Evolutionary conservation across 176 grass and related monocot species (phyloP).

Genomic region (Bolboschoenus planiculmis): DNA sequence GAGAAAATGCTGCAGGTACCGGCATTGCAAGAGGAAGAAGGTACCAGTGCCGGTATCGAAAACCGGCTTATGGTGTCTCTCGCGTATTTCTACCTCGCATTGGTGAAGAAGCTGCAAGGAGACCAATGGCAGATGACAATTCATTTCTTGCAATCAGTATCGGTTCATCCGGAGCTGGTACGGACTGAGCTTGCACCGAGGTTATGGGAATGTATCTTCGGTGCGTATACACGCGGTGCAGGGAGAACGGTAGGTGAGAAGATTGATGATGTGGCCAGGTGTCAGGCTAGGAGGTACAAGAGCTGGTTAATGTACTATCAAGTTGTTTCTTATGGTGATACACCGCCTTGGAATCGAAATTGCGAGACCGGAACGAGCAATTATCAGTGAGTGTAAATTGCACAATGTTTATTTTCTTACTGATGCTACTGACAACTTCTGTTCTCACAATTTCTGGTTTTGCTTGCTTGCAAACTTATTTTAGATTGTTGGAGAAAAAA

Average conservation of each 20-base stretch:
- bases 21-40: conserved; percentile 66
- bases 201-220: conserved; percentile 67
- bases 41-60: conserved; percentile 47
- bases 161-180: conserved; percentile 38
- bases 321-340: conserved; percentile 57
- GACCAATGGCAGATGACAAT: conserved; percentile 89
- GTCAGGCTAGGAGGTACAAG: conserved; percentile 64
- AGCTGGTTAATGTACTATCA: conserved; percentile 96
- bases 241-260: conserved; percentile 22
- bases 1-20: conserved; percentile 81
- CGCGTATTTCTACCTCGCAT: conserved; percentile 85
- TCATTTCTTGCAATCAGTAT: conserved; percentile 72
- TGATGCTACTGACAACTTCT: not conserved
- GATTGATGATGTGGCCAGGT: conserved; percentile 38
- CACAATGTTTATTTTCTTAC: not conserved
- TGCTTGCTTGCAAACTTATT: not conserved
- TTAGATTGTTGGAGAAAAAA: not conserved
- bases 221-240: conserved; percentile 2
- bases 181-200: conserved; percentile 45
- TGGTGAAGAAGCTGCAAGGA: conserved; percentile 49
- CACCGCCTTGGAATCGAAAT: conserved; percentile 25
- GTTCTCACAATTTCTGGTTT: not conserved
- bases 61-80: conserved; percentile 65
- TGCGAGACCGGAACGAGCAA: not conserved
- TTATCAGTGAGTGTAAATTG: conserved; percentile 33